These are phyloP conservation scores for Linanthus parryae DNA, from an alignment of 148 eudicot genomes.

Conservation along the genomic window DNA sequence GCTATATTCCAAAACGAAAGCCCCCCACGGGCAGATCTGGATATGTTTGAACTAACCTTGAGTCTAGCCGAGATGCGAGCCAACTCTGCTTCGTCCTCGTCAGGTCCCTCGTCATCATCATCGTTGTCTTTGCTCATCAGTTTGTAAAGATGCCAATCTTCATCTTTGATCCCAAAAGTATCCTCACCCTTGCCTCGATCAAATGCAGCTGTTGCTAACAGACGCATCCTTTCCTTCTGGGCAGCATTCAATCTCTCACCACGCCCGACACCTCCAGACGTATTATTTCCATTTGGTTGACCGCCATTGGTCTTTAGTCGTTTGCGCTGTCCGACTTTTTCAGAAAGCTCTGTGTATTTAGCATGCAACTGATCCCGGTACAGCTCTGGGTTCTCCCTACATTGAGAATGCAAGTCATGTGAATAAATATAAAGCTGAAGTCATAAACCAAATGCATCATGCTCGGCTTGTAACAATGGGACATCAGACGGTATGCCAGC, in stretches of 20 bases:
- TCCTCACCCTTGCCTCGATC: slow-evolving; percentile 99
- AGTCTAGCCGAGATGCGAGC: slow-evolving; percentile 72
- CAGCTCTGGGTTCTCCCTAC: slow-evolving; percentile 84
- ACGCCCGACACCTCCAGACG: slow-evolving; percentile 88
- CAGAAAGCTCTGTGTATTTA: slow-evolving; percentile 67
- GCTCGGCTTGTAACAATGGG: slow-evolving; percentile 5
- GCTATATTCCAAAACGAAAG: no score
- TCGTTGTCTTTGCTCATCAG: slow-evolving; percentile 92
- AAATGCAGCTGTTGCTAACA: slow-evolving; percentile 92
- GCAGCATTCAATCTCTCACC: slow-evolving; percentile 95
- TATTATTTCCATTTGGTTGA: slow-evolving; percentile 40
- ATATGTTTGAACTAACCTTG: slow-evolving; percentile 79
- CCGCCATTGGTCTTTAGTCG: slow-evolving; percentile 71
- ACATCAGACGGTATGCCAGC: no score
- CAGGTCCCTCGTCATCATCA: slow-evolving; percentile 81
- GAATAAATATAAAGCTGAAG: background rate
- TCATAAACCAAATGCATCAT: background rate
- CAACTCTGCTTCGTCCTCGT: slow-evolving; percentile 81
- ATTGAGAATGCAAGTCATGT: slow-evolving; percentile 8
- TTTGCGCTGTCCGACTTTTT: slow-evolving; percentile 89
- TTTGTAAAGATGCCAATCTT: slow-evolving; percentile 99
- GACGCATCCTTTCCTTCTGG: slow-evolving; percentile 98
- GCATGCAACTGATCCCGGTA: slow-evolving; percentile 70
- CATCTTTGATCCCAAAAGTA: slow-evolving; percentile 89
- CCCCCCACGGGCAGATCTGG: no score